phyloP scores from a whole-genome alignment of 2,329 filamentous ascomycete species.

The Colletotrichum sp. region DNA sequence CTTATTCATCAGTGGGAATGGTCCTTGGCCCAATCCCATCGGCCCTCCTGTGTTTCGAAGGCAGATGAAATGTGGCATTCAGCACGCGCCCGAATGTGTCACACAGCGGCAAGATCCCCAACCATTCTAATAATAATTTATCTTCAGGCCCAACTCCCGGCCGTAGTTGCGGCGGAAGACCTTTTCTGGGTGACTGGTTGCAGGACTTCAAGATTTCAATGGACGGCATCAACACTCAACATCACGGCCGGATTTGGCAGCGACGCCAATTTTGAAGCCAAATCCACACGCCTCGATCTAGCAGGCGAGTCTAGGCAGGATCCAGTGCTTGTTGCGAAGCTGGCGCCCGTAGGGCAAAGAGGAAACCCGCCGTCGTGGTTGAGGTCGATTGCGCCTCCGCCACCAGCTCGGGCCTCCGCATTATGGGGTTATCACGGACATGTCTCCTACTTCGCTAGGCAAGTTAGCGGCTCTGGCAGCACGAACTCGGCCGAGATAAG shows the following conservation, averaged over 20 bases:
- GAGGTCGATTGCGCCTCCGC: neutral
- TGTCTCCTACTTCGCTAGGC: neutral
- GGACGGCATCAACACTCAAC: neutral
- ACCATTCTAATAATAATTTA: neutral
- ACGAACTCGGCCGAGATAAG: neutral
- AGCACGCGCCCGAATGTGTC: neutral
- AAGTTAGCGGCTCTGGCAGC: neutral
- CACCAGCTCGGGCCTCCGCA: neutral
- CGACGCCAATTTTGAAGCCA: neutral
- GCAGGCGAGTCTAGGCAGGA: neutral
- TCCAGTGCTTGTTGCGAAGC: neutral
- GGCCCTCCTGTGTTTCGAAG: neutral
- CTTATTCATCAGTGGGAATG: neutral
- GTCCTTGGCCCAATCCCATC: neutral
- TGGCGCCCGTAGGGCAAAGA: neutral
- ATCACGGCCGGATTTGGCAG: neutral
- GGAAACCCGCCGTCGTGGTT: constrained; percentile 6
- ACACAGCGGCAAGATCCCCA: neutral
- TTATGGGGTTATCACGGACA: neutral
- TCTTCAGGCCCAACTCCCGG: neutral
- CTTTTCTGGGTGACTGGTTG: neutral
- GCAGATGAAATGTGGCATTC: neutral
- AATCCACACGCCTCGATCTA: neutral
- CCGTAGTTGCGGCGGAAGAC: no score
- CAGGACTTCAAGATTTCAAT: neutral